Conservation (phyloP, 495 filamentous ascomycete species). For the Pyrenula massariospora region DNA sequence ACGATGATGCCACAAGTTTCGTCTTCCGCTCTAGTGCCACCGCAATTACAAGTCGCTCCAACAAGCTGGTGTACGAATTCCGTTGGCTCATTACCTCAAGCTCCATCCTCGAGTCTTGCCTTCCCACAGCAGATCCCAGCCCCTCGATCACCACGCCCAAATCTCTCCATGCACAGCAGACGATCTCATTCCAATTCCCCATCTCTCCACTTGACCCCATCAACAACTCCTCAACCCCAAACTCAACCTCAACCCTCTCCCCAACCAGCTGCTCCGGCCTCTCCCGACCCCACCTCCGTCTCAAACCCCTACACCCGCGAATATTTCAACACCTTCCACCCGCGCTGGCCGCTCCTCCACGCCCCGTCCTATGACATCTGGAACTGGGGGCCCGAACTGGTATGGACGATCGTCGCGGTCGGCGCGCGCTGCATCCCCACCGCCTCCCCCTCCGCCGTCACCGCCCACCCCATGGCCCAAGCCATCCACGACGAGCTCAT, state of each 20-base stretch:
- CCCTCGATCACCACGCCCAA: neutral
- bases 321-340: conserved; percentile 17
- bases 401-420: neutral
- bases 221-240: neutral
- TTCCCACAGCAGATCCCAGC: neutral
- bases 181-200: neutral
- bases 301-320: conserved; percentile 7
- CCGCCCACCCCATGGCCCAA: neutral
- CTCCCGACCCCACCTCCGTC: conserved; percentile 4
- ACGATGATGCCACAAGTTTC: neutral
- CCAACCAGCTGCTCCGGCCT: neutral
- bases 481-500: neutral
- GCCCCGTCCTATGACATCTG: conserved; percentile 12
- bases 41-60: neutral
- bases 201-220: neutral
- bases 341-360: conserved; percentile 21
- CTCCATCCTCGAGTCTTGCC: neutral
- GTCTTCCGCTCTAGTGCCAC: neutral
- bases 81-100: neutral
- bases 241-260: neutral
- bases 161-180: neutral
- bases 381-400: neutral
- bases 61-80: neutral
- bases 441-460: neutral
- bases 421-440: neutral